Evolutionary conservation across 139 green algal species (phyloP).

Genomic region (Medakamo hakoo): DNA sequence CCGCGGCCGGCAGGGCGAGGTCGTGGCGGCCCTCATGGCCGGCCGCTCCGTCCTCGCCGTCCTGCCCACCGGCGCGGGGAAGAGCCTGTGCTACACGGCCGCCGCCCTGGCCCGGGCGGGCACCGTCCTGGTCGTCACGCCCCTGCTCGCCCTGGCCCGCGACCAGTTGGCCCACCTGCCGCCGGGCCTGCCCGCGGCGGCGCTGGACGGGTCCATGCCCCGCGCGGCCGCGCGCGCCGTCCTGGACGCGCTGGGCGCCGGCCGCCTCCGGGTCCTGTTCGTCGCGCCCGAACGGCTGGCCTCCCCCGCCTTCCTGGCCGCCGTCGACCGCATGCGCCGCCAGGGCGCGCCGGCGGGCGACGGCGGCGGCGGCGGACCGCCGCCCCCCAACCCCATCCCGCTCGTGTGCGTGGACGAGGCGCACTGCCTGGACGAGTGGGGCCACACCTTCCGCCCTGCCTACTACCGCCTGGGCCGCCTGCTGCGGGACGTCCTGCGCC

Average conservation of each 20-base stretch:
- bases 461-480: slow-evolving; percentile 62
- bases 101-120: slow-evolving; percentile 63
- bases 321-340: slow-evolving; percentile 3
- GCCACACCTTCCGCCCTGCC: slow-evolving; percentile 81
- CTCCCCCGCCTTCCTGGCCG: slow-evolving; percentile 41
- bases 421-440: slow-evolving; percentile 90
- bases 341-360: no score
- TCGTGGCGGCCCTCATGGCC: slow-evolving; percentile 47
- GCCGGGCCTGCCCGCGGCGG: slow-evolving; percentile 41
- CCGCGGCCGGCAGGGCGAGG: slow-evolving; percentile 54
- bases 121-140: slow-evolving; percentile 68
- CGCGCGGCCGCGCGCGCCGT: neutral
- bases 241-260: slow-evolving; percentile 5
- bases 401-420: slow-evolving; percentile 71
- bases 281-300: slow-evolving; percentile 76
- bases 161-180: slow-evolving; percentile 77
- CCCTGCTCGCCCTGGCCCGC: slow-evolving; percentile 78
- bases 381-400: slow-evolving; percentile 6
- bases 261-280: slow-evolving; percentile 59
- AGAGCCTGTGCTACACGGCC: slow-evolving; percentile 85
- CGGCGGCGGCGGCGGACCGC: no score
- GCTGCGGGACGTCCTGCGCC: slow-evolving; percentile 32
- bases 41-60: slow-evolving; percentile 57
- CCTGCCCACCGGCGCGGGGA: slow-evolving; percentile 78
- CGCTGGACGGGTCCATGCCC: slow-evolving; percentile 48